Conservation (phyloP, 768 basidiomycete species). For the Agaricus sinodeliciosus region DNA sequence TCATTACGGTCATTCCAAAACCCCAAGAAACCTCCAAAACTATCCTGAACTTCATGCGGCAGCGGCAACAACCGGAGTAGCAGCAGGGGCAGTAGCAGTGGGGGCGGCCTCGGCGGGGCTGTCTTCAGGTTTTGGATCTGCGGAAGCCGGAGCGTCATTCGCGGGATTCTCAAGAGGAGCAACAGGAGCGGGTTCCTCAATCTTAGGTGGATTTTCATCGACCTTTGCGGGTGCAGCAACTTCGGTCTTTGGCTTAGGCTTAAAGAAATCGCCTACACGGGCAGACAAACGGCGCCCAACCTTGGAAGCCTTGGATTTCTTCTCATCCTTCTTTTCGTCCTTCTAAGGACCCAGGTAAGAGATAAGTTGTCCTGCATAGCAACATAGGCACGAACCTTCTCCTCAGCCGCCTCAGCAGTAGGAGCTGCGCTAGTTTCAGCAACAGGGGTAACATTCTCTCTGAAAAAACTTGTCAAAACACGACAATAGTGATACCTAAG, state of each 20-base stretch:
- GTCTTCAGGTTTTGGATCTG: conserved; percentile 33
- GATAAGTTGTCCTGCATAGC: not conserved
- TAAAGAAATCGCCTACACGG: conserved; percentile 81
- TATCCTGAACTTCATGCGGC: conserved; percentile 52
- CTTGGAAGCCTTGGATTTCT: conserved; percentile 47
- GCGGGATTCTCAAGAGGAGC: conserved; percentile 82
- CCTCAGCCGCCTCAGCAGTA: conserved; percentile 49
- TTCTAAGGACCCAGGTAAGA: not conserved
- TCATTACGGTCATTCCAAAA: conserved; percentile 40
- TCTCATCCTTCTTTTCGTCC: conserved; percentile 40
- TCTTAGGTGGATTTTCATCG: conserved; percentile 83
- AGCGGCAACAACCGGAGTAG: conserved; percentile 67
- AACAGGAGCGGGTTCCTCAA: conserved; percentile 75
- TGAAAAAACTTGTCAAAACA: conserved; percentile 7
- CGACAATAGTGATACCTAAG: not conserved
- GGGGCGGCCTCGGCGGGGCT: conserved; percentile 34
- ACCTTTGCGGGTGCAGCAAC: conserved; percentile 71
- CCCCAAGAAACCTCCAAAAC: conserved; percentile 3
- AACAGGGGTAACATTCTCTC: conserved; percentile 29
- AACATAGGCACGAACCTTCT: conserved; percentile 38
- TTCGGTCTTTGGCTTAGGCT: conserved; percentile 61
- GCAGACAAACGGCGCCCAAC: conserved; percentile 80
- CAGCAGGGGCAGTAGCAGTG: conserved; percentile 30
- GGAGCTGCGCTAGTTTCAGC: conserved; percentile 37
- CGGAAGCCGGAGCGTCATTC: conserved; percentile 35